phyloP scores from a whole-genome alignment of 768 basidiomycete species.

The Podaxis pistillaris region DNA sequence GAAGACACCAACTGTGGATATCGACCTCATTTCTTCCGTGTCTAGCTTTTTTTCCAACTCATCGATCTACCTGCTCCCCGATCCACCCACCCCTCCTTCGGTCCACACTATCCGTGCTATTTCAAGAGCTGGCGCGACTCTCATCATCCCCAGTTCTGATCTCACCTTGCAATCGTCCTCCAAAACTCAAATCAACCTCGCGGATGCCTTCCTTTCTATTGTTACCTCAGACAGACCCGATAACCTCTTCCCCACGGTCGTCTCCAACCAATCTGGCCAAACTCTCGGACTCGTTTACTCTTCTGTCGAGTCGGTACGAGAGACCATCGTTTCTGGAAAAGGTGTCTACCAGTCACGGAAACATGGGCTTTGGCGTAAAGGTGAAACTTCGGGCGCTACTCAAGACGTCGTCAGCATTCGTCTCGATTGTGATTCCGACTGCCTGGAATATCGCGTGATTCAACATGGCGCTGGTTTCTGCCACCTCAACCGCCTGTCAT shows the following conservation, averaged over 20 bases:
- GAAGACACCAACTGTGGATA: constrained; percentile 68
- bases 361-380: constrained; percentile 95
- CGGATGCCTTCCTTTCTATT: constrained; percentile 83
- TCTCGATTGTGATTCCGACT: constrained; percentile 90
- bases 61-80: constrained; percentile 60
- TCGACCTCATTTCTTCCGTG: constrained; percentile 76
- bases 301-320: constrained; percentile 78
- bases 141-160: constrained; percentile 70
- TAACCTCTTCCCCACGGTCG: constrained; percentile 90
- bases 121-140: constrained; percentile 53
- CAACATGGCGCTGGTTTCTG: constrained; percentile 94
- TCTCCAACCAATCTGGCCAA: constrained; percentile 76
- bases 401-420: constrained; percentile 84
- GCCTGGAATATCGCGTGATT: constrained; percentile 85
- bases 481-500: constrained; percentile 82
- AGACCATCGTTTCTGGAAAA: constrained; percentile 84
- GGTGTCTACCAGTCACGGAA: constrained; percentile 97
- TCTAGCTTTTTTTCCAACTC: constrained; percentile 69
- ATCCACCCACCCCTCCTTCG: constrained; percentile 50
- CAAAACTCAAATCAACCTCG: constrained; percentile 61
- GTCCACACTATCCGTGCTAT: constrained; percentile 60
- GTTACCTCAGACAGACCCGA: constrained; percentile 85
- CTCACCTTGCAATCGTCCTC: constrained; percentile 62
- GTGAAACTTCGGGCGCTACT: constrained; percentile 92
- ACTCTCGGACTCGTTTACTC: constrained; percentile 95